Conservation (phyloP, 1,284 basidiomycete genomes). For the Ustilago xerochloae region DNA sequence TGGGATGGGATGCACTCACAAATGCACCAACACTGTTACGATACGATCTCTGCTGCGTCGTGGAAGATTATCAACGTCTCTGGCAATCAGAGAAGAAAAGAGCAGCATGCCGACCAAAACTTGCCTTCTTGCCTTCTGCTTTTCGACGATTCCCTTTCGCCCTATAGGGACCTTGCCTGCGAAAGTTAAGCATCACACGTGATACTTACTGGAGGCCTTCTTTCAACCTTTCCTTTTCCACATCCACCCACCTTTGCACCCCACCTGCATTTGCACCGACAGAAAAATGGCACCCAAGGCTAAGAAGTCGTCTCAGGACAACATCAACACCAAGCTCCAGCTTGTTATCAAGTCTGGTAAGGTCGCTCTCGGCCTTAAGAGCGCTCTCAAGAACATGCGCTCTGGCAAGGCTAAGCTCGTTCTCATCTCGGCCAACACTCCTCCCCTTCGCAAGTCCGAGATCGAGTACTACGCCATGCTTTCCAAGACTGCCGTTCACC, state of each 20-base stretch:
- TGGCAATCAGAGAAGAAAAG: constrained; percentile 7
- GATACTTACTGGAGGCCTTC: constrained; percentile 54
- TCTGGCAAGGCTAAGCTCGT: constrained; percentile 99
- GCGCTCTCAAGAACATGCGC: constrained; percentile 96
- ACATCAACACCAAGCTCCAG: constrained; percentile 92
- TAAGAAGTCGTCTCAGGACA: constrained; percentile 79
- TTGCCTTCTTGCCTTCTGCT: constrained; percentile 20
- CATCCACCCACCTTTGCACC: constrained; percentile 1
- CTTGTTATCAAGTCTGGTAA: constrained; percentile 92
- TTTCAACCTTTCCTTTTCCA: constrained; percentile 15
- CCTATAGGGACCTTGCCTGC: constrained; percentile 46
- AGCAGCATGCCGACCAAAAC: constrained; percentile 34
- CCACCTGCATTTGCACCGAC: constrained; percentile 9
- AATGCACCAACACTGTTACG: too few relatives aligned
- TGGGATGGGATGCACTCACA: too few relatives aligned
- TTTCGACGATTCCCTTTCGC: constrained; percentile 1
- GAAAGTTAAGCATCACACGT: constrained; percentile 56
- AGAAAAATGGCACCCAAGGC: constrained; percentile 90
- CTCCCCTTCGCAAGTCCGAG: constrained; percentile 98
- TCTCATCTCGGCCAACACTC: constrained; percentile 98
- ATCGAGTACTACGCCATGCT: constrained; percentile 99
- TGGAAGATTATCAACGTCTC: not conserved
- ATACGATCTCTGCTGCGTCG: not conserved
- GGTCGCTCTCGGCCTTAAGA: constrained; percentile 66
- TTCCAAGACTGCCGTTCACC: constrained; percentile 92